Base-by-base conservation (phyloP, 1,284 basidiomycete species). In the Pholiota adiposa region DNA sequence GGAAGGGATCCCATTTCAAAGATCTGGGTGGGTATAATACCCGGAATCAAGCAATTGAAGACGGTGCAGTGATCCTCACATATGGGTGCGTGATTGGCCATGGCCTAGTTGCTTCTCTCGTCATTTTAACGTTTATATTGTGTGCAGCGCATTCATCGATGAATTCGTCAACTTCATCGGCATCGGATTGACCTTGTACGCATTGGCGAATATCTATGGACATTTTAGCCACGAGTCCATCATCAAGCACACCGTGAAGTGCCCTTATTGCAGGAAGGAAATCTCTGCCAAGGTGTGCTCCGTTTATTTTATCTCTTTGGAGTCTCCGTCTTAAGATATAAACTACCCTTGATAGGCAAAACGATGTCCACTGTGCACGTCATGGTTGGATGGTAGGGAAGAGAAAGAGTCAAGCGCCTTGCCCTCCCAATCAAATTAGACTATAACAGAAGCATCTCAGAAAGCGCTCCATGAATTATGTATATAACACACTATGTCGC, bases 261-360 rank as follows among this genome's bases (percentile, higher is more conserved):
- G 76, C 65, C 60, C 62, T 4, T 77, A 73, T 59, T 78, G 77
- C 51, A 66, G 73, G 56, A 78, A 77, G 62, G 66, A 73, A 54
- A 71, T 77, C 21, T 70, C 70, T 16, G 63, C 67, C 33, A 72
- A 73, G 66, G 75, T 75, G 51, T 9, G 70, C 29, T 23, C 25
- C 18, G 12, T 56, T 33, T 19, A 21, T 1, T 0, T 18, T 14
- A 44, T n/a, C 3, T 2, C 38, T 43, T 21, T 8, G n/a, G n/a
- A n/a, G n/a, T n/a, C n/a, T n/a, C n/a, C n/a, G n/a, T n/a, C n/a
- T n/a, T n/a, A n/a, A n/a, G n/a, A 16, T 16, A 25, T 43, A 33
- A 3, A 44, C 29, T 29, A 31, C 1, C 19, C 27, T 46, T 36
- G 2, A 5, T 27, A 69, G 68, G 67, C 68, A 0, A 63, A 62